Conservation (phyloP, 441 rosid genomes). For the Croton laevigatus region DNA sequence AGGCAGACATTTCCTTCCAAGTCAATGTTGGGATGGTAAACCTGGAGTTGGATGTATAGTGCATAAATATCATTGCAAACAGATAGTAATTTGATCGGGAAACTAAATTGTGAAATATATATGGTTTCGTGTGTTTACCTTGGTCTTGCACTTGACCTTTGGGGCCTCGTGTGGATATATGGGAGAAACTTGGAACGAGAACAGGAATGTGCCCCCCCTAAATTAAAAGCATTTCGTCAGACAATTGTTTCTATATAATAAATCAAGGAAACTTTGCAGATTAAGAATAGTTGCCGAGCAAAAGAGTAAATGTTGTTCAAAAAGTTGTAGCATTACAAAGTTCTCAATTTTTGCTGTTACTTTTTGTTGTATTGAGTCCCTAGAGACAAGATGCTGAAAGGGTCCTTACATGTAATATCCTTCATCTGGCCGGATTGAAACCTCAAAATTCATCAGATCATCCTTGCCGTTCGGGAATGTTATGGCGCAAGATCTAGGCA, state of each 20-base stretch:
- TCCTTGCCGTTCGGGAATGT: conserved; percentile 87
- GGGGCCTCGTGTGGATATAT: conserved; percentile 96
- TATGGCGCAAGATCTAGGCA: conserved; percentile 73
- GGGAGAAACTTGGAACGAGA: conserved; percentile 67
- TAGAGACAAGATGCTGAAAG: conserved; percentile 6
- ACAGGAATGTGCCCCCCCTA: conserved; percentile 74
- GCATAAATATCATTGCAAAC: not conserved
- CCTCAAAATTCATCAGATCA: conserved; percentile 89
- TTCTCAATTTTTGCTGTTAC: not conserved
- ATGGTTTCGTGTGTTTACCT: conserved; percentile 40
- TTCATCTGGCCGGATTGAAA: conserved; percentile 84
- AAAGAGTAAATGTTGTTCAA: not conserved
- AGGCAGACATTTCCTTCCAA: conserved; percentile 96
- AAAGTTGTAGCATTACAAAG: not conserved
- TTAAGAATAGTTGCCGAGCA: not conserved
- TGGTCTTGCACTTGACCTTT: conserved; percentile 95
- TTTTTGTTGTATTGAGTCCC: not conserved
- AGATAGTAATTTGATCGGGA: not conserved
- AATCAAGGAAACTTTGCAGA: not conserved
- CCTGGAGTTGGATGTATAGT: conserved; percentile 33
- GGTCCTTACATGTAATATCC: conserved; percentile 77
- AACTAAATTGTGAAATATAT: not conserved
- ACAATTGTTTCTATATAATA: not conserved
- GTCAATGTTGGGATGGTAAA: conserved; percentile 93
- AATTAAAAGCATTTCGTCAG: conserved; percentile 6